A percentile compares a stretch with the other conserved stretches of the same genome.
Conservation (phyloP, 1,284 basidiomycete genomes). For the Ganoderma sinense region DNA sequence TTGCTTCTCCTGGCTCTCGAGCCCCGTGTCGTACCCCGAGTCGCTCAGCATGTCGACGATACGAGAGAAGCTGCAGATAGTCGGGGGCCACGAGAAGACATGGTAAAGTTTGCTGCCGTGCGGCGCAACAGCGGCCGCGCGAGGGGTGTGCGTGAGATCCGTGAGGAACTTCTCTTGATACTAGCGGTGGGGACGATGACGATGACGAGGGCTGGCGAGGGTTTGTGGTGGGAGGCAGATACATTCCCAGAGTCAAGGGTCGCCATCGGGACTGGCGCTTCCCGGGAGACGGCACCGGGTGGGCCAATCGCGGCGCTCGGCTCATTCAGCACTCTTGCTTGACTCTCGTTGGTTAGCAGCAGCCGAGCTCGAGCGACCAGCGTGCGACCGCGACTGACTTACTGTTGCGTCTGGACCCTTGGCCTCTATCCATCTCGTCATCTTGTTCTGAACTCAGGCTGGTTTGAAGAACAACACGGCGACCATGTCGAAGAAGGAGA, state of each 20-base stretch:
- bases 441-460: neutral
- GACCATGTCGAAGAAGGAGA: slow-evolving; percentile 65
- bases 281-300: neutral
- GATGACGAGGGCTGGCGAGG: neutral
- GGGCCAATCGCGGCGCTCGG: neutral
- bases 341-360: slow-evolving; percentile 10
- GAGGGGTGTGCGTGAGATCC: neutral
- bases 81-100: neutral
- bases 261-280: neutral
- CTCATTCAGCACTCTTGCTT: neutral
- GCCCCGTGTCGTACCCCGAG: no score
- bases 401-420: neutral
- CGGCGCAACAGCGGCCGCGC: neutral
- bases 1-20: neutral
- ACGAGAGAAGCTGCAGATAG: neutral
- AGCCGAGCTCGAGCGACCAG: neutral
- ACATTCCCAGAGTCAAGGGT: neutral
- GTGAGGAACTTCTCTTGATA: neutral
- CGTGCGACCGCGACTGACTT: neutral
- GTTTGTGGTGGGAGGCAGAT: neutral
- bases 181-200: neutral
- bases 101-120: neutral
- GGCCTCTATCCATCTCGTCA: neutral
- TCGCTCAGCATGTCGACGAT: neutral
- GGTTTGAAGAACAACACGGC: neutral